Conservation (phyloP, 2,329 filamentous ascomycete genomes). For the Ploettnerulaceae sp. region DNA sequence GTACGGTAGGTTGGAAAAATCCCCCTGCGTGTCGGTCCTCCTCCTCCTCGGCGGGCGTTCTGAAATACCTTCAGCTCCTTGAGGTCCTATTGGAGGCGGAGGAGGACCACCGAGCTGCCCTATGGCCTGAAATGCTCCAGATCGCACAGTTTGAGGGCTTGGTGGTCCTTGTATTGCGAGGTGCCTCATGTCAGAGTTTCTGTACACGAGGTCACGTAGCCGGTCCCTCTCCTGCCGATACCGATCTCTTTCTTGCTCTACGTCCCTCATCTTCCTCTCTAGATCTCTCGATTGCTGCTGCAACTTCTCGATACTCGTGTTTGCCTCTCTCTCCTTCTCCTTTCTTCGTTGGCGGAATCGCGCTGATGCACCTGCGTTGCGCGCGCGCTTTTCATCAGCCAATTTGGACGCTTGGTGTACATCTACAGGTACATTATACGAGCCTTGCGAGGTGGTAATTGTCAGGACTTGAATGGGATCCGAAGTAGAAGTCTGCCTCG, state of each 20-base stretch:
- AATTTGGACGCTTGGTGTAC: slow-evolving; percentile 76
- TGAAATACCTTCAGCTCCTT: slow-evolving; percentile 16
- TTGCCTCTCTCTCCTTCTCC: slow-evolving; percentile 72
- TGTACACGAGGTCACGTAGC: slow-evolving; percentile 59
- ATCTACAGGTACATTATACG: slow-evolving; percentile 65
- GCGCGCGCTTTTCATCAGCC: slow-evolving; percentile 78
- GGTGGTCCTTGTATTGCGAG: slow-evolving; percentile 47
- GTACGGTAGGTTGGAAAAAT: slow-evolving; percentile 28
- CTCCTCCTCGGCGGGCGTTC: slow-evolving; percentile 31
- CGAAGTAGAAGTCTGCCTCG: slow-evolving; percentile 32
- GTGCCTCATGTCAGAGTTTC: slow-evolving; percentile 52
- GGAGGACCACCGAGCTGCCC: slow-evolving; percentile 15
- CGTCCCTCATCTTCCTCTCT: slow-evolving; percentile 45
- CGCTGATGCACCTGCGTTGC: slow-evolving; percentile 81
- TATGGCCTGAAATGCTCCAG: slow-evolving; percentile 23
- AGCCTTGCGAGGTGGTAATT: slow-evolving; percentile 46
- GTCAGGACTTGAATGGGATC: slow-evolving; percentile 34
- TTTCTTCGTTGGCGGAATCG: slow-evolving; percentile 78
- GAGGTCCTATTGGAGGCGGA: slow-evolving; percentile 17
- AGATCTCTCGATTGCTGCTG: slow-evolving; percentile 68
- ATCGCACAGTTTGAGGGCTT: slow-evolving; percentile 40
- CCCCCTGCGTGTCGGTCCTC: slow-evolving; percentile 31
- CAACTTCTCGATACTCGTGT: slow-evolving; percentile 62
- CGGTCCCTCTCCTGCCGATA: slow-evolving; percentile 70
- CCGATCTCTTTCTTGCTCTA: slow-evolving; percentile 63